Conservation (phyloP, 2,329 filamentous ascomycete genomes). For the Sphaerulina vaccinii region DNA sequence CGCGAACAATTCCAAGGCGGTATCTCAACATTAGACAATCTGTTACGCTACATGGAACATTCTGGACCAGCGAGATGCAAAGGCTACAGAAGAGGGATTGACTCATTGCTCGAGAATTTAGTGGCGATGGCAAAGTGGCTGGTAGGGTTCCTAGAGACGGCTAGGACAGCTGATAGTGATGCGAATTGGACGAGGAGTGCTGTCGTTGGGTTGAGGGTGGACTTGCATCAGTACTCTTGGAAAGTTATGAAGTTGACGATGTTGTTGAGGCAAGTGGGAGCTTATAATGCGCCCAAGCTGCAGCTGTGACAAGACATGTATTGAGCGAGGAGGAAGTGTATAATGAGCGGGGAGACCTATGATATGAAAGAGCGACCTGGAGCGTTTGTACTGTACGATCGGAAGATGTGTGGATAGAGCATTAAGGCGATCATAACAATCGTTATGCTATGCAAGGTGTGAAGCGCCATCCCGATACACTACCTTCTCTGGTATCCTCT, state of each 20-base stretch:
- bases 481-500: too few relatives aligned
- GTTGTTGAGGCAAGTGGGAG: conserved; percentile 3
- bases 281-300: neutral
- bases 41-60: conserved; percentile 18
- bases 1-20: conserved; percentile 17
- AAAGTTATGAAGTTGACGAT: conserved; percentile 22
- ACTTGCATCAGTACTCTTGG: conserved; percentile 25
- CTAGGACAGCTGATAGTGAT: conserved; percentile 2
- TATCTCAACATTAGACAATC: conserved; percentile 19
- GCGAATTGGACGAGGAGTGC: conserved; percentile 16
- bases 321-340: neutral
- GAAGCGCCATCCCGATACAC: too few relatives aligned
- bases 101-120: conserved; percentile 18
- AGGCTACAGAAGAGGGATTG: conserved; percentile 14
- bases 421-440: too few relatives aligned
- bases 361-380: too few relatives aligned
- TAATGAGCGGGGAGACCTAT: neutral
- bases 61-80: conserved; percentile 12
- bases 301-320: neutral
- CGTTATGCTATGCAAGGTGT: too few relatives aligned
- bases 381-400: too few relatives aligned
- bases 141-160: conserved; percentile 16
- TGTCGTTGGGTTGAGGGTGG: conserved; percentile 18
- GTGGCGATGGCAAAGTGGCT: conserved; percentile 23
- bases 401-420: too few relatives aligned